A percentile compares a stretch with the other conserved stretches of the same genome.
phyloP scores from a whole-genome alignment of 345 rosid species.

The Brassica cretica region DNA sequence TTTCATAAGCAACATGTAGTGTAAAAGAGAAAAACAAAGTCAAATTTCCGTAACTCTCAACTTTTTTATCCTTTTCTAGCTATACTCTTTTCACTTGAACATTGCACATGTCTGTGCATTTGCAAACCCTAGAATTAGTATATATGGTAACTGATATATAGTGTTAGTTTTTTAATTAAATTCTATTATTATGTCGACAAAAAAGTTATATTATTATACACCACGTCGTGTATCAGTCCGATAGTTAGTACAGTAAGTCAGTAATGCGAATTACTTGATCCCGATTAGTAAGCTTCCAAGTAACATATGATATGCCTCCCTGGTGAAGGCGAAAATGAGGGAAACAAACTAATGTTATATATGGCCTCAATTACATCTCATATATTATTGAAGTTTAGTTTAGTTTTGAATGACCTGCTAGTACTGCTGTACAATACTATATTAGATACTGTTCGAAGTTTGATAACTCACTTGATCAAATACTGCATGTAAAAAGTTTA shows the following conservation, averaged over 20 bases:
- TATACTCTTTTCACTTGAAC: background rate
- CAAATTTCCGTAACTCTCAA: background rate
- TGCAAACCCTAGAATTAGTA: constrained; percentile 33
- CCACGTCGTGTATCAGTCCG: background rate
- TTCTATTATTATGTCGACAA: background rate
- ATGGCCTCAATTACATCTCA: background rate
- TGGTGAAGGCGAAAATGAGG: background rate
- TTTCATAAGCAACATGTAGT: background rate
- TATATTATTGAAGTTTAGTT: background rate
- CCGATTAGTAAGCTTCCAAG: background rate
- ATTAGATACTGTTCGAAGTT: background rate
- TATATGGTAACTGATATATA: background rate
- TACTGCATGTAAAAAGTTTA: background rate
- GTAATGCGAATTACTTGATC: background rate
- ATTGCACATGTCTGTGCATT: constrained; percentile 15
- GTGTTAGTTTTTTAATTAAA: background rate
- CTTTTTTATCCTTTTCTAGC: background rate
- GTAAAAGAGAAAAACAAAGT: background rate
- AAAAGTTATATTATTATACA: background rate
- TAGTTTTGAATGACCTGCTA: background rate
- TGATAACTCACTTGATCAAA: background rate
- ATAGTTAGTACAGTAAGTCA: background rate
- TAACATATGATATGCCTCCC: background rate
- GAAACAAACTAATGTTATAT: background rate
- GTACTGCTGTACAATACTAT: background rate